Evolutionary conservation across 129 eudicot species (phyloP).

Genomic region (Chrysanthemum lavandulifolium): DNA sequence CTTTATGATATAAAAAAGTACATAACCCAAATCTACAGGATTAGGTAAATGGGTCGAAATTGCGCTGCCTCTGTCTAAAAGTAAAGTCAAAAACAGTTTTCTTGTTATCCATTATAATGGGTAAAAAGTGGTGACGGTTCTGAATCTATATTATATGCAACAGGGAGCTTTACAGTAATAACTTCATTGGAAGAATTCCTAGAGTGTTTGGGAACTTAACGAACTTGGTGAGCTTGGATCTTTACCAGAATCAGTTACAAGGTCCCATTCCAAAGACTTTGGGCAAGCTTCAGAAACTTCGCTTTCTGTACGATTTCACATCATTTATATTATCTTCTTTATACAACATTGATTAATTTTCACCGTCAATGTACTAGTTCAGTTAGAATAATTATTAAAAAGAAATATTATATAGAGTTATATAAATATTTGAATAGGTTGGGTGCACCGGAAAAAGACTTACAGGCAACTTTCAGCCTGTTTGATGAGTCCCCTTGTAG

Average conservation of each 20-base stretch:
- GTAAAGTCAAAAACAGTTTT: too few relatives aligned
- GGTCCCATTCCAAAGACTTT: constrained; percentile 58
- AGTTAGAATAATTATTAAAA: background rate
- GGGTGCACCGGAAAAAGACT: background rate
- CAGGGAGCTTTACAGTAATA: constrained; percentile 69
- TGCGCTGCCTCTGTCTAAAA: too few relatives aligned
- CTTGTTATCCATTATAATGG: too few relatives aligned
- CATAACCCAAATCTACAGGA: too few relatives aligned
- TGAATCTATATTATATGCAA: background rate
- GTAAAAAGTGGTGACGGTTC: background rate
- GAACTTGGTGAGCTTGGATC: constrained; percentile 74
- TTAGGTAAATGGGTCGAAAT: too few relatives aligned
- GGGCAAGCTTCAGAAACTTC: constrained; percentile 61
- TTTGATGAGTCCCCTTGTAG: background rate
- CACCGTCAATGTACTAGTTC: background rate
- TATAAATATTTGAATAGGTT: background rate
- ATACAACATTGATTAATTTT: background rate
- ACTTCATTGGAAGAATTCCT: constrained; percentile 55
- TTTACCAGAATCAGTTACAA: constrained; percentile 45
- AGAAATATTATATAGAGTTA: background rate
- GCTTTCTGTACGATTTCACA: constrained; percentile 51
- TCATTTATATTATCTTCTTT: background rate
- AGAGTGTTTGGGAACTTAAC: constrained; percentile 60
- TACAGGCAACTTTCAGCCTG: background rate
- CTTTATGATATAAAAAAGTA: too few relatives aligned